These are phyloP conservation scores for Porphyrellus cyaneotinctus DNA, from an alignment of 768 basidiomycete species.

Conservation along the genomic window DNA sequence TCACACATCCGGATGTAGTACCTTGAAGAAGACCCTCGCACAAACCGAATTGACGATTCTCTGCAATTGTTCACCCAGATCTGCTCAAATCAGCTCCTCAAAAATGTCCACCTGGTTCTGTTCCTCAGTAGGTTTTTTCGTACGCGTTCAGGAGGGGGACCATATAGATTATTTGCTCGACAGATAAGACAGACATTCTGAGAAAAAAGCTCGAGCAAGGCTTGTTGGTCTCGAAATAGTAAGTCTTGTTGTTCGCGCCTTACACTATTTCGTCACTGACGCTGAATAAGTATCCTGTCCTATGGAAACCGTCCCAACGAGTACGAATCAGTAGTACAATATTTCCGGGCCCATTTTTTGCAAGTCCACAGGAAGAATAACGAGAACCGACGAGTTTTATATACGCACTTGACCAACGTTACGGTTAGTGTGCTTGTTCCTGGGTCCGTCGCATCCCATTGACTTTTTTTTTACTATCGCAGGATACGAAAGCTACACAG, in stretches of 20 bases:
- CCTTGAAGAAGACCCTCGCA: slow-evolving; percentile 80
- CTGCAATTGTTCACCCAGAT: slow-evolving; percentile 85
- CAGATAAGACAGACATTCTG: slow-evolving; percentile 78
- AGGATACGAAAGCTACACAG: slow-evolving; percentile 84
- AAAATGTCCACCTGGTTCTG: slow-evolving; percentile 58
- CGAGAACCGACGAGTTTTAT: slow-evolving; percentile 74
- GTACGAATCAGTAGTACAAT: slow-evolving; percentile 76
- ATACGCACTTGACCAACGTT: slow-evolving; percentile 77
- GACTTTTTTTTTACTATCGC: slow-evolving; percentile 4
- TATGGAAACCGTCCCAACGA: slow-evolving; percentile 79
- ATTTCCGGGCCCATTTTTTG: slow-evolving; percentile 85
- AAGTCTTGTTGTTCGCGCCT: slow-evolving; percentile 22
- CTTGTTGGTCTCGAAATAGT: slow-evolving; percentile 77
- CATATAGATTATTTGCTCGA: not conserved
- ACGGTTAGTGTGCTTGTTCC: slow-evolving; percentile 45
- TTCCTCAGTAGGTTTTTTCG: slow-evolving; percentile 47
- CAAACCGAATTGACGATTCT: slow-evolving; percentile 84
- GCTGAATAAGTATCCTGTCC: slow-evolving; percentile 60
- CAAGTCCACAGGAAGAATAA: slow-evolving; percentile 77
- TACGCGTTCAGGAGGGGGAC: not conserved
- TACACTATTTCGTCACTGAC: slow-evolving; percentile 9
- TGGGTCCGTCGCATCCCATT: not conserved
- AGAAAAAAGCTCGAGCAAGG: slow-evolving; percentile 67
- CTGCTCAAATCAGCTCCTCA: slow-evolving; percentile 75
- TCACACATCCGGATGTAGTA: slow-evolving; percentile 44